Evolutionary conservation across 768 basidiomycete genomes (phyloP), one percentile per base, ranked within the genome.

Genomic region (Rhizopogon vinicolor): DNA sequence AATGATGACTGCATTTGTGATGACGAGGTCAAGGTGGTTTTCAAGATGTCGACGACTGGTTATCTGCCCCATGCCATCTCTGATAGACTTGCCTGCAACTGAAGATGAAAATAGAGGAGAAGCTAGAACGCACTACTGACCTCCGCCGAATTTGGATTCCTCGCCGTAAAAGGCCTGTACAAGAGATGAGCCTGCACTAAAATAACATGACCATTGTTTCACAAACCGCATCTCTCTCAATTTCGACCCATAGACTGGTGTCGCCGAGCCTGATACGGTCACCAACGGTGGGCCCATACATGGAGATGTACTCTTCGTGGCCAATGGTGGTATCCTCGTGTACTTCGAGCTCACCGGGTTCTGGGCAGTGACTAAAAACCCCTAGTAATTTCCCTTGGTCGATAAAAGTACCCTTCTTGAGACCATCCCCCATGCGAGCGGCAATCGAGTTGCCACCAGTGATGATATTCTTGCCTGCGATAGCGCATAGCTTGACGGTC

Each of bases 131-230:
- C 0, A 44, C 13, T 41, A 57, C 72, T 58, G 63, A 85, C 93
- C 96, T 64, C 94, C 96, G 7, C 97, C 97, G 63, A 99, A 99
- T 73, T 98, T 98, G 73, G 91, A 89, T 72, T 98, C 96, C 56
- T 98, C 96, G 1, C 96, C 97, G 65, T 97, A 96, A 3, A 84
- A 75, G 5, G 95, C 90, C 85, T 91, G 55, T 31, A 19, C 33
- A 22, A 2, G 2, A 33, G 28, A 58, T 53, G 14, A 25, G 50
- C 5, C 37, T 22, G 58, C 43, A 39, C 5, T 37, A 9, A 13
- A 8, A 14, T 25, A 48, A 39, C 19, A 37, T 33, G 22, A 41
- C 25, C 13, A n/a, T 29, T 7, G 44, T 49, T 5, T 22, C 48
- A 54, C 65, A 51, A 60, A 89, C 89, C 72, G 79, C 78, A 62